A percentile compares a stretch with the other conserved stretches of the same genome.
Conservation (phyloP, 1,139 yeast genomes). For the Protomyces inundatus region DNA sequence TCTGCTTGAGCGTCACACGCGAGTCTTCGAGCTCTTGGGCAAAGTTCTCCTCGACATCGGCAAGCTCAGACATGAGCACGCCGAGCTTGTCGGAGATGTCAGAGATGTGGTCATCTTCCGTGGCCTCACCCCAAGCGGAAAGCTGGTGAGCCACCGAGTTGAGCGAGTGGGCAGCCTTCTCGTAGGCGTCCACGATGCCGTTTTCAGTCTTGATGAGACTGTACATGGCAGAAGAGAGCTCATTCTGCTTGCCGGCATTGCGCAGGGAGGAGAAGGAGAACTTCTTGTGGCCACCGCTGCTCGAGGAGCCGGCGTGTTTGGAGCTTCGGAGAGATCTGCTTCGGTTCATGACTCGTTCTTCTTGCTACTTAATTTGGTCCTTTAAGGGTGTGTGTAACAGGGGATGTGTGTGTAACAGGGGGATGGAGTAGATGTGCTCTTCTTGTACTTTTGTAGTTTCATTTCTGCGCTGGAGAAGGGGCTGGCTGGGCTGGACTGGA, state of each 20-base stretch:
- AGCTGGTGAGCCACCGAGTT: constrained; percentile 79
- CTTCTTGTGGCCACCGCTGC: constrained; percentile 12
- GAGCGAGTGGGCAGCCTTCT: constrained; percentile 70
- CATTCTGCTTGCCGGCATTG: constrained; percentile 15
- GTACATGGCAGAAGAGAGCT: constrained; percentile 22
- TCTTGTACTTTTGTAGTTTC: no score
- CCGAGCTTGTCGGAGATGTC: constrained; percentile 85
- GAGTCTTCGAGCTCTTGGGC: constrained; percentile 82
- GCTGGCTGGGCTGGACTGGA: no score
- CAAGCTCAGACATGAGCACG: constrained; percentile 72
- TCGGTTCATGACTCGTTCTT: constrained; percentile 7
- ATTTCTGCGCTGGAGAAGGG: no score
- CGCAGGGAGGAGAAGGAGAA: constrained; percentile 23
- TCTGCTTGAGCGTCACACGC: constrained; percentile 72
- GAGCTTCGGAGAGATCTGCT: constrained; percentile 22
- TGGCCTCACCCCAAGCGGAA: constrained; percentile 74
- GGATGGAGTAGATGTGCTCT: no score
- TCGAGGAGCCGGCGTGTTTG: constrained; percentile 6
- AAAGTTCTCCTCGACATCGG: constrained; percentile 82
- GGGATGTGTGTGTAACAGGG: no score
- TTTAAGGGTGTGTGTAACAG: no score
- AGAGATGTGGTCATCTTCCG: constrained; percentile 69
- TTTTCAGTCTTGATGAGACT: constrained; percentile 74
- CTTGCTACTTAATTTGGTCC: no score
- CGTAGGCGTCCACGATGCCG: constrained; percentile 72